Base-by-base conservation (phyloP, 2,329 filamentous ascomycete species). In the Hypoxylon sp. region DNA sequence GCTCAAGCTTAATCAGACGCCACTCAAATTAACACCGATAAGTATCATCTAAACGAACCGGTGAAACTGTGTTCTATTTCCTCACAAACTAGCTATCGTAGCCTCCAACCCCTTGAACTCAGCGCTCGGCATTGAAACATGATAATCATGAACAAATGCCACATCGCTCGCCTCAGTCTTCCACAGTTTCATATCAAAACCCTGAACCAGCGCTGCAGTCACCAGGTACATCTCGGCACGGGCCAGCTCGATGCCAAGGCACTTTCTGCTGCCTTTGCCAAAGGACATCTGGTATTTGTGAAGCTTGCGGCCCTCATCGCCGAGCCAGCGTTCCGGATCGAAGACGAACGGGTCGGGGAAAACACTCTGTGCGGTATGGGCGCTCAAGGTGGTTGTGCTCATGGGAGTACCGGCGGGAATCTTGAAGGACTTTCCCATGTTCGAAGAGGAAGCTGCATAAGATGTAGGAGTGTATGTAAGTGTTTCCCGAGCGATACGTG, bases 201-300 rank as follows among this genome's bases (percentile, higher is more conserved):
- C 49, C 55, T 53, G 60, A 48, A 66, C 62, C 48, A 66, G 54
- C 29, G 58, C 59, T 24, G 27, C 65, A 55, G 59, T 55, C 48
- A 64, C 56, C 46, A 67, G 58, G 48, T 64, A 66, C 55, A 68
- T 60, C 54, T 68, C 65, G 41, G 59, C 64, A 55, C 58, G 52
- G 38, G 64, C 65, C 31, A 68, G 65, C 55, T 66, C 55, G 55
- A 68, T 68, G 37, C 65, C 65, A 50, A 68, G 60, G 55, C 65
- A 68, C 40, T 59, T 62, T 49, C 65, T 58, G 53, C 59, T 65
- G 37, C 65, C 65, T 55, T 60, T 67, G 35, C 53, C 56, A 54
- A 65, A 65, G 18, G 57, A 52, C 58, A 62, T 63, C 55, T 64
- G 64, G 49, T 55, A 63, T 55, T 56, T 62, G 29, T 61, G 54